Base-by-base conservation (phyloP, 2,329 filamentous ascomycete species). In the Alternaria sp. region DNA sequence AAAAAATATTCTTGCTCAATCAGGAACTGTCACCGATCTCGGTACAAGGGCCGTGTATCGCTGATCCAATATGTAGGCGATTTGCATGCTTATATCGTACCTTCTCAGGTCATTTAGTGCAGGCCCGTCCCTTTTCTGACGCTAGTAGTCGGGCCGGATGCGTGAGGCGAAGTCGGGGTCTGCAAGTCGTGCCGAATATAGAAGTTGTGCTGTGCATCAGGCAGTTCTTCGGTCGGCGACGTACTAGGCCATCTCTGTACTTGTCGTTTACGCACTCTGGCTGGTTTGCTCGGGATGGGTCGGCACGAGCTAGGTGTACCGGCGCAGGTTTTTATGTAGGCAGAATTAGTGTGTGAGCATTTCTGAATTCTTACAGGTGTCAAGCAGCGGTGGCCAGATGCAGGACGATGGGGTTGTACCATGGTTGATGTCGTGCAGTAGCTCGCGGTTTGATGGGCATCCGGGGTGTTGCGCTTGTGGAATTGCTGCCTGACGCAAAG, bases 341-440 rank as follows among this genome's bases (percentile, higher is more conserved):
- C 11, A n/a, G 22, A 2, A 9, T 46, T 46, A 38, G 42, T 34
- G 46, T 49, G 32, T 26, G 20, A 32, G 30, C 32, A 14, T 49
- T 9, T 18, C 30, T 49, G 46, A 16, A 26, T n/a, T 34, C 28
- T 32, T 41, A 18, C 36, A 43, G 52, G 41, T 51, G 46, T 34
- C 32, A 20, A 16, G 51, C 32, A 36, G 46, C 22, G 14, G 46
- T 34, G 48, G 41, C 28, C 42, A 41, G 49, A 41, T 41, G 52
- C 16, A 22, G 36, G 32, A 30, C 43, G 48, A 28, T 42, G 54
- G 54, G 26, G 47, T 20, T 26, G 44, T 55, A 59, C 56, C 56
- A 62, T 54, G 47, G 48, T 60, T 57, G 52, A 60, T 63, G 60
- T 63, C 57, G 52, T 57, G 60, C 60, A 63, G 60, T 51, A 59